Evolutionary conservation across 352 stramenopile species (phyloP).

Genomic region (Achlya hypogyna): DNA sequence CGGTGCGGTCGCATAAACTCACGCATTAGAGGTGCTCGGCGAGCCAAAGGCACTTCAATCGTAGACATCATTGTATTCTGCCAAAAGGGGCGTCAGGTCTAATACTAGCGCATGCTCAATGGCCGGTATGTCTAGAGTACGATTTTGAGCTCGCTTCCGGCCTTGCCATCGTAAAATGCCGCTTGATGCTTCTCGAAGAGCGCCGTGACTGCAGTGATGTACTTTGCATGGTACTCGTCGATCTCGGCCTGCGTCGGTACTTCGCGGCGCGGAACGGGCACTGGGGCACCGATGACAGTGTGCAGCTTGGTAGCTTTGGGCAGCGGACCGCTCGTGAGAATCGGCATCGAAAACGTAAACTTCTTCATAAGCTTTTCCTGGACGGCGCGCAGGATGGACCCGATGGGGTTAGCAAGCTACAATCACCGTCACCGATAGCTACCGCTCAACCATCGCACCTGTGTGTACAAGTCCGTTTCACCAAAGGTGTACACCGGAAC

Average conservation of each 20-base stretch:
- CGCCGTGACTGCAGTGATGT: slow-evolving; percentile 32
- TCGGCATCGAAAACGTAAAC: slow-evolving; percentile 37
- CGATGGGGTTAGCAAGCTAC: slow-evolving; percentile 34
- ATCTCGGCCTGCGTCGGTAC: slow-evolving; percentile 35
- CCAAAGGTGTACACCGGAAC: slow-evolving; percentile 65
- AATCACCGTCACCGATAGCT: neutral
- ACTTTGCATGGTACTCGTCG: slow-evolving; percentile 35
- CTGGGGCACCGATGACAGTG: slow-evolving; percentile 34
- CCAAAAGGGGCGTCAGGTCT: too few relatives aligned
- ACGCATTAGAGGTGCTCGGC: too few relatives aligned
- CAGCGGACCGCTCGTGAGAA: slow-evolving; percentile 31
- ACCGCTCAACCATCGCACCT: slow-evolving; percentile 20
- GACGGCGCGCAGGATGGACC: slow-evolving; percentile 28
- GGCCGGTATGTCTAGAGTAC: too few relatives aligned
- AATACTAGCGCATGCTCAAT: too few relatives aligned
- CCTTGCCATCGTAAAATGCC: slow-evolving; percentile 26
- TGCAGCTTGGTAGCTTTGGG: slow-evolving; percentile 29
- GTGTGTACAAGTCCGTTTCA: slow-evolving; percentile 48
- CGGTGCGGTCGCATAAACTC: too few relatives aligned
- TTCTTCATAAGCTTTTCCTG: slow-evolving; percentile 31
- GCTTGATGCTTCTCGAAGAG: slow-evolving; percentile 43
- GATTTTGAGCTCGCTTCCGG: neutral
- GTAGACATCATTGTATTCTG: too few relatives aligned
- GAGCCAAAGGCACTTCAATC: too few relatives aligned
- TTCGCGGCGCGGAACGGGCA: slow-evolving; percentile 33